phyloP scores from a whole-genome alignment of 768 basidiomycete species.

The Pleurotus tuber-regium region DNA sequence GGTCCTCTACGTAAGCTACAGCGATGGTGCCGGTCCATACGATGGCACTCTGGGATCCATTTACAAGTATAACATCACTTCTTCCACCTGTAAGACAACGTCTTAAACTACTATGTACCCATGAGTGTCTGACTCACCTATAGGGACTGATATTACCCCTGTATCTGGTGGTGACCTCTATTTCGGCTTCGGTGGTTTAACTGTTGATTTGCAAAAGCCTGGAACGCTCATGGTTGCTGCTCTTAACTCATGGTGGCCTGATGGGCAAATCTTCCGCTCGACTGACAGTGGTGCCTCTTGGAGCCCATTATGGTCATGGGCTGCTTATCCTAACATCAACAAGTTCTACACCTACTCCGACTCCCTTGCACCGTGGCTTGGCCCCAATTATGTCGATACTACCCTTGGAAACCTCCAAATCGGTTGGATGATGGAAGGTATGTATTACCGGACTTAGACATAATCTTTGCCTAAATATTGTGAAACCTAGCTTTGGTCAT shows the following conservation, averaged over 20 bases:
- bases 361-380: constrained; percentile 39
- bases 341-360: constrained; percentile 35
- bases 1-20: constrained; percentile 57
- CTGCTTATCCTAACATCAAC: constrained; percentile 28
- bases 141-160: constrained; percentile 63
- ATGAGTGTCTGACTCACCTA: background rate
- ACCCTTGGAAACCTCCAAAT: constrained; percentile 27
- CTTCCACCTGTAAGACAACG: constrained; percentile 38
- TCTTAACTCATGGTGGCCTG: constrained; percentile 63
- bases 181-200: constrained; percentile 62
- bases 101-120: background rate
- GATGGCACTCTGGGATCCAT: constrained; percentile 53
- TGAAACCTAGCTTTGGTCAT: constrained; percentile 25
- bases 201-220: constrained; percentile 57
- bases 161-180: constrained; percentile 55
- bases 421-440: constrained; percentile 45
- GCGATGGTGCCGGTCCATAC: constrained; percentile 63
- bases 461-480: background rate
- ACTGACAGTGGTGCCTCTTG: constrained; percentile 41
- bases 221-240: constrained; percentile 70
- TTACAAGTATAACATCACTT: constrained; percentile 50
- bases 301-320: constrained; percentile 38
- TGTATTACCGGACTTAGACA: background rate
- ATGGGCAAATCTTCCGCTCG: constrained; percentile 64
- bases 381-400: constrained; percentile 25